Evolutionary conservation across 2,329 filamentous ascomycete genomes (phyloP), one percentile per base, ranked within the genome.

Genomic region (Mariannaea elegans): DNA sequence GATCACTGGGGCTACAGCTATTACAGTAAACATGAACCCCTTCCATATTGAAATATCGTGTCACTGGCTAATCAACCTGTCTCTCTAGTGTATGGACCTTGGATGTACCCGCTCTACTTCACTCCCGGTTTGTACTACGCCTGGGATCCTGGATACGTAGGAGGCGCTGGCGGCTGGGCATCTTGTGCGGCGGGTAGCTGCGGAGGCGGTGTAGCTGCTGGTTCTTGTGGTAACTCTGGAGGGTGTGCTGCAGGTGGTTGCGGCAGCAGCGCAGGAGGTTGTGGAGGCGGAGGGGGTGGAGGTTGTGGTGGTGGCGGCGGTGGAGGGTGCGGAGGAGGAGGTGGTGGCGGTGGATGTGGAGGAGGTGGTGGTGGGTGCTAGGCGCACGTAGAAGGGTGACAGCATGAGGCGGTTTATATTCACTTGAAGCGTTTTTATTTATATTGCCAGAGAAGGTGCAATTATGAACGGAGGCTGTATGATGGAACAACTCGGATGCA

Each of bases 1-100:
- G 71, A 77, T 49, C 80, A 85, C 69, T 87, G 85, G 85, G 84
- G 84, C 0, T 82, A 82, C 48, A 73, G 76, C 0, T 85, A 84
- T 61, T 73, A 78, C 58, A 78, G 71, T 72, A 47, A 56, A 68
- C 62, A 10, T 32, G 6, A 10, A 19, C 12, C 16, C 19, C 48
- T 10, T 13, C 9, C 23, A 8, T 29, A 9, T 19, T 14, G 10
- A n/a, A 21, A 9, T 1, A 12, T 16, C 14, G 18, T 5, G 3
- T 21, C 2, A 0, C 1, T 4, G 0, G 7, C 47, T 59, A 9
- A 61, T 2, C 0, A 2, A 23, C 0, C 27, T 4, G 7, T 6
- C 19, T 12, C 12, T 9, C 12, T 19, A 73, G 71, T 82, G 71
- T 82, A 83, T 58, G 78, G 77, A 0, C 82, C 83, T 0, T 84